These are phyloP conservation scores for Alternaria sp. DNA, from an alignment of 2,329 filamentous ascomycete genomes.

Conservation along the genomic window DNA sequence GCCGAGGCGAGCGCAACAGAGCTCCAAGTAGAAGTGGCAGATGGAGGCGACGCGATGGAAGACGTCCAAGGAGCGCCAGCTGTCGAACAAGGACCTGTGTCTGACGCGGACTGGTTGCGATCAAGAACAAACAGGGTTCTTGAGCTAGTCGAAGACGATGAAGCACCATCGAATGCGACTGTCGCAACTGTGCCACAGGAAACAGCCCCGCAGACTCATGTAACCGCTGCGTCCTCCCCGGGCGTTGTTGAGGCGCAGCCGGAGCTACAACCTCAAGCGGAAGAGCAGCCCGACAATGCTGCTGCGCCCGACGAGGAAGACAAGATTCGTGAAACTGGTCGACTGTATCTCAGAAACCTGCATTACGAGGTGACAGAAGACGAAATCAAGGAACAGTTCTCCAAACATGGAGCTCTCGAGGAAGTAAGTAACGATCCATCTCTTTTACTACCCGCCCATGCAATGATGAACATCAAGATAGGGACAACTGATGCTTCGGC, in stretches of 20 bases:
- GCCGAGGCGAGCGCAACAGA: background rate
- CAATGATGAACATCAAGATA: conserved; percentile 97
- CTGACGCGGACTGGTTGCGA: conserved; percentile 91
- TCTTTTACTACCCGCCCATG: conserved; percentile 28
- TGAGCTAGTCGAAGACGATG: conserved; percentile 81
- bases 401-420: conserved; percentile 76
- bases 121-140: conserved; percentile 87
- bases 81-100: conserved; percentile 58
- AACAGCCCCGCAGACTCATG: conserved; percentile 12
- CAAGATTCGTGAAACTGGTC: conserved; percentile 74
- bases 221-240: conserved; percentile 19
- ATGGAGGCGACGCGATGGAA: conserved; percentile 32
- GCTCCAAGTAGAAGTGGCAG: conserved; percentile 1
- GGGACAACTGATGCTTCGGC: conserved; percentile 98
- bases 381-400: conserved; percentile 77
- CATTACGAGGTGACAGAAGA: conserved; percentile 81
- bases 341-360: conserved; percentile 89
- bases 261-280: conserved; percentile 12
- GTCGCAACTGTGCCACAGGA: conserved; percentile 1
- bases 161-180: conserved; percentile 48
- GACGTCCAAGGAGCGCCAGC: conserved; percentile 23
- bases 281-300: conserved; percentile 52
- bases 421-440: conserved; percentile 73
- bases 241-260: conserved; percentile 18
- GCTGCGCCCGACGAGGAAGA: conserved; percentile 59